Conservation (phyloP, 2,329 filamentous ascomycete species). For the Pseudopyrenochaeta lycopersici region DNA sequence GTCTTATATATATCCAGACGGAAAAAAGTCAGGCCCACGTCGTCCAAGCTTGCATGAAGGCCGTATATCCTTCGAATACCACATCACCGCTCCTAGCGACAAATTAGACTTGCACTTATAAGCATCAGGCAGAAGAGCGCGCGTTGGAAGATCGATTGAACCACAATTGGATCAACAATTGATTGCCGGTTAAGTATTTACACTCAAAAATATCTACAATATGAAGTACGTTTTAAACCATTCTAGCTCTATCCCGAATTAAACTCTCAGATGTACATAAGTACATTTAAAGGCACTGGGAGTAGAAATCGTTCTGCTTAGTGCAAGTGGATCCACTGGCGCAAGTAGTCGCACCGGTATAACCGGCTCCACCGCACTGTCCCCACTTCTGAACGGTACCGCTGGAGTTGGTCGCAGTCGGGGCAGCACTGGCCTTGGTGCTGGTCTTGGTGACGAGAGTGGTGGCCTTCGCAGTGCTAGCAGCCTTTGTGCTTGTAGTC, state of each 20-base stretch:
- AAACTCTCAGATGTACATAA: background rate
- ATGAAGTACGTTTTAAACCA: background rate
- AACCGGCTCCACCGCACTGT: conserved; percentile 54
- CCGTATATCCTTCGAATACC: no score
- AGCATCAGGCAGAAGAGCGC: no score
- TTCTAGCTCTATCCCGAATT: background rate
- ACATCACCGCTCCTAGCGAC: no score
- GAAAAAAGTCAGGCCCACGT: no score
- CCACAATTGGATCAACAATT: background rate
- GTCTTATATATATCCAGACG: no score
- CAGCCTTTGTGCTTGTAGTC: background rate
- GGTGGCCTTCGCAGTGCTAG: background rate
- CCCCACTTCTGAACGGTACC: conserved; percentile 25
- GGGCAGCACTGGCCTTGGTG: conserved; percentile 1
- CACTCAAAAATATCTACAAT: background rate
- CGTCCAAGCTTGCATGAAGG: no score
- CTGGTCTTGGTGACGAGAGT: conserved; percentile 9
- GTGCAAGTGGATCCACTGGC: conserved; percentile 46
- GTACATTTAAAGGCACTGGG: conserved; percentile 44
- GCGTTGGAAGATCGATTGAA: no score
- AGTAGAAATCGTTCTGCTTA: conserved; percentile 52
- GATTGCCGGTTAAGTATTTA: background rate
- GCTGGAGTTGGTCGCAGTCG: conserved; percentile 4
- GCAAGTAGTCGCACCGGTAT: conserved; percentile 50
- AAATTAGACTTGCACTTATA: no score